Evolutionary conservation across 2,329 filamentous ascomycete species (phyloP), one percentile per base, ranked within the genome.

Genomic region (Aureobasidium musti): DNA sequence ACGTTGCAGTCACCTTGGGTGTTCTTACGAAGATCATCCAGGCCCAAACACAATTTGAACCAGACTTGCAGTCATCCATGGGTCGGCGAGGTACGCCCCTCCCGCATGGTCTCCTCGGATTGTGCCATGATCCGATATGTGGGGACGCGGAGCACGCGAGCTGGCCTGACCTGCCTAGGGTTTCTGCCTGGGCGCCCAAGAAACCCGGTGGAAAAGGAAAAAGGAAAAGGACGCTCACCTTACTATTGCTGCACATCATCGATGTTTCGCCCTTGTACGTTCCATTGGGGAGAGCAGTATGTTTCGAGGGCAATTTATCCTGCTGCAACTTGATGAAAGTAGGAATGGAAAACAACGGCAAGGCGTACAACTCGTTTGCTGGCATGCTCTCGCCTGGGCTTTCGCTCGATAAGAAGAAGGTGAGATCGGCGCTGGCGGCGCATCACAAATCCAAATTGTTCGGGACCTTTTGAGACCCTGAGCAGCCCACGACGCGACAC

Each of bases 131-230:
- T 26, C 59, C 59, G 59, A 63, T 33, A 33, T 63, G 43, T 52
- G 59, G 47, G 45, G 59, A 63, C 59, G 59, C 47, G 45, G 59
- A 63, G 59, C 59, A 63, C 59, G 59, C 59, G 59, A 63, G 59
- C 59, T 63, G 59, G 43, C n/a, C 45, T 63, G 59, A 63, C 35
- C 28, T 52, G 45, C 5, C 45, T 52, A 47, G 57, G 59, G 28
- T 63, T 50, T 63, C 30, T 61, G 57, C 41, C 57, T 35, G n/a
- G 17, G 43, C 26, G 57, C 57, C 26, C 57, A 43, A 49, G 26
- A n/a, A 49, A 49, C 28, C 56, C 19, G 56, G 56, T 47, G 57
- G 3, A 61, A 23, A 14, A 49, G 28, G 17, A 19, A 49, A 17
- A 61, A 49, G 49, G 43, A 13, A 19, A 47, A 37, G 23, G 30